A percentile compares a stretch with the other conserved stretches of the same genome.
Evolutionary conservation across 768 basidiomycete genomes (phyloP).

Genomic region (Filobasidium wieringae): DNA sequence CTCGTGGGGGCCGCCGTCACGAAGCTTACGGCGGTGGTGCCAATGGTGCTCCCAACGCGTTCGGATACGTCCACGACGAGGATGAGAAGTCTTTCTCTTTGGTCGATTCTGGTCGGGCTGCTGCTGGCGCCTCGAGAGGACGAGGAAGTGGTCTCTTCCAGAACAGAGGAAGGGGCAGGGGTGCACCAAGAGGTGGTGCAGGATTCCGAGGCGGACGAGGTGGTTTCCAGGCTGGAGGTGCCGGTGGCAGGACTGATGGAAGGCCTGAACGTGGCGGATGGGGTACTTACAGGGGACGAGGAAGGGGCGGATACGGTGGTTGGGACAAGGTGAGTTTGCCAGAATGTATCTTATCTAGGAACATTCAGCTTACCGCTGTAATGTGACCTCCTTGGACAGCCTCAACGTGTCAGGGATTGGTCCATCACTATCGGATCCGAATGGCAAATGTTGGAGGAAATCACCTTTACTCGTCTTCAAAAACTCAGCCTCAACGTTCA

Average conservation of each 20-base stretch:
- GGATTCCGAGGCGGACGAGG: constrained; percentile 45
- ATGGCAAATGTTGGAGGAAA: constrained; percentile 94
- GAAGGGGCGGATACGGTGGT: constrained; percentile 65
- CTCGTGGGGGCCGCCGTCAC: constrained; percentile 45
- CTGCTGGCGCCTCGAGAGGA: constrained; percentile 9
- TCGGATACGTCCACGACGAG: constrained; percentile 95
- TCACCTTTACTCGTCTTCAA: constrained; percentile 82
- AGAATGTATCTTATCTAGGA: background rate
- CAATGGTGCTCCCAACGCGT: constrained; percentile 66
- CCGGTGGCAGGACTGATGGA: constrained; percentile 6
- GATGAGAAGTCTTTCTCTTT: constrained; percentile 95
- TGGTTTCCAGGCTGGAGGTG: constrained; percentile 21
- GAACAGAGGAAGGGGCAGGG: constrained; percentile 17
- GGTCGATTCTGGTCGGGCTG: constrained; percentile 60
- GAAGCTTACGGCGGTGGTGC: constrained; percentile 61
- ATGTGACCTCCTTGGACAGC: no score
- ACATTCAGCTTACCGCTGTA: background rate
- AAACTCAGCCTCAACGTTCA: constrained; percentile 92
- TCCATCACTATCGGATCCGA: constrained; percentile 83
- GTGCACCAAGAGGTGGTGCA: constrained; percentile 46
- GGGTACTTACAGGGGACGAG: constrained; percentile 40
- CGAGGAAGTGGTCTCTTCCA: constrained; percentile 18
- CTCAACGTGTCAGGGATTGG: constrained; percentile 79
- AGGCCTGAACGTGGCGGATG: constrained; percentile 40
- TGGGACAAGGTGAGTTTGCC: constrained; percentile 69